Conservation (phyloP, 352 stramenopile species). For the Blastocystis sp. region DNA sequence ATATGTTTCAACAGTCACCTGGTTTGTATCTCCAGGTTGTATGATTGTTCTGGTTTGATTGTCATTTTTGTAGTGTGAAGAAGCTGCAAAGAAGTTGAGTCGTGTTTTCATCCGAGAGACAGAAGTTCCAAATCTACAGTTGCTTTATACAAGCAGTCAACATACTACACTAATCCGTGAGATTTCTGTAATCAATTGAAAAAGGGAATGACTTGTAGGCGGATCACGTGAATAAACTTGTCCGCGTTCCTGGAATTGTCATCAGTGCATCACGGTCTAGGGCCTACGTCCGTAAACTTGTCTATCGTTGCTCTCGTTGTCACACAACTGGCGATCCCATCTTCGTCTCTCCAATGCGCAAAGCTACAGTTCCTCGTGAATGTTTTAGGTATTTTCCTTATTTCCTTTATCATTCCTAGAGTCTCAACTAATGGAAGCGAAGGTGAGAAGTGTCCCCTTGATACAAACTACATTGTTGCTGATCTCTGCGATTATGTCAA, state of each 20-base stretch:
- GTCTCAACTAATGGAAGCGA: conserved; percentile 19
- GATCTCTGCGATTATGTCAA: conserved; percentile 91
- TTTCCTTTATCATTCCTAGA: conserved; percentile 4
- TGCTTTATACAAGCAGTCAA: conserved; percentile 31
- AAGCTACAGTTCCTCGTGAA: conserved; percentile 66
- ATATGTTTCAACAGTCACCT: conserved; percentile 62
- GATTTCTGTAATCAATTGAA: neutral
- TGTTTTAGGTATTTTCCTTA: neutral
- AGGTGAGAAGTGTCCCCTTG: conserved; percentile 75
- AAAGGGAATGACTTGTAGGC: conserved; percentile 35
- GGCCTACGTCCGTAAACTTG: conserved; percentile 86
- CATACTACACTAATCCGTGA: conserved; percentile 9
- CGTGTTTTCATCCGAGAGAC: neutral
- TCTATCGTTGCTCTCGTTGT: conserved; percentile 81
- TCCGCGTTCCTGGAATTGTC: conserved; percentile 87
- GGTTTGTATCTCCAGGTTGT: conserved; percentile 17
- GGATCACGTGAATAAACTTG: conserved; percentile 70
- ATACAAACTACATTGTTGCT: conserved; percentile 89
- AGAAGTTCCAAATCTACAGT: neutral
- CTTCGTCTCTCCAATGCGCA: conserved; percentile 47
- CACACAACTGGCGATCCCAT: conserved; percentile 62
- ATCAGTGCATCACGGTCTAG: conserved; percentile 87
- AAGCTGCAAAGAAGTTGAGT: neutral
- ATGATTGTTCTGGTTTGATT: neutral
- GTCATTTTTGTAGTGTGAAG: conserved; percentile 27